Conservation (phyloP, 2,329 filamentous ascomycete species). For the Penicillium sp. region DNA sequence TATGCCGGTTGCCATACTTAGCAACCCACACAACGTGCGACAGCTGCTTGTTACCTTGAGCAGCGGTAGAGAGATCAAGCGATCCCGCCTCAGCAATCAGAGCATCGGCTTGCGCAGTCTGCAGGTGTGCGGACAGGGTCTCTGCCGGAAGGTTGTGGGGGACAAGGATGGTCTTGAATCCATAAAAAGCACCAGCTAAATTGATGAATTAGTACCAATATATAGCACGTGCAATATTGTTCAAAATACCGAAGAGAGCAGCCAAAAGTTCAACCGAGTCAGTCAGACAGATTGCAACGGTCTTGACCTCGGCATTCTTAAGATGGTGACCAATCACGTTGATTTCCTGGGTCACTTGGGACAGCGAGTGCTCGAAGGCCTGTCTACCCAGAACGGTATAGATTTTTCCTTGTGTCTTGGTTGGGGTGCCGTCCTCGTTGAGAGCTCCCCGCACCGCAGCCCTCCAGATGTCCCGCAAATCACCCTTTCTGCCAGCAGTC, state of each 20-base stretch:
- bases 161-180: conserved; percentile 78
- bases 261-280: conserved; percentile 89
- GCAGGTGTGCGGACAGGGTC: conserved; percentile 70
- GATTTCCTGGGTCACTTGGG: conserved; percentile 80
- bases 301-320: conserved; percentile 66
- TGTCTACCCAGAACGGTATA: conserved; percentile 77
- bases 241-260: conserved; percentile 66
- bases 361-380: conserved; percentile 69
- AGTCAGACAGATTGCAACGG: conserved; percentile 85
- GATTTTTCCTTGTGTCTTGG: conserved; percentile 67
- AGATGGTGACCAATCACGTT: conserved; percentile 80
- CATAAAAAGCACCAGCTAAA: conserved; percentile 82
- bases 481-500: conserved; percentile 79
- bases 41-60: conserved; percentile 68
- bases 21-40: conserved; percentile 88
- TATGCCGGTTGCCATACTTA: conserved; percentile 83
- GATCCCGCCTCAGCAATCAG: conserved; percentile 82
- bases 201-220: conserved; percentile 10
- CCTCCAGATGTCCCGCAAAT: conserved; percentile 89
- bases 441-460: conserved; percentile 65
- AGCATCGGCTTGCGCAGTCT: conserved; percentile 72
- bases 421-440: conserved; percentile 62
- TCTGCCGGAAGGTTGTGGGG: conserved; percentile 76
- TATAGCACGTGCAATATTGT: background rate
- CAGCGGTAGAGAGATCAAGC: conserved; percentile 75